Evolutionary conservation across 1,284 basidiomycete genomes (phyloP).

Genomic region (Ganoderma sinense): DNA sequence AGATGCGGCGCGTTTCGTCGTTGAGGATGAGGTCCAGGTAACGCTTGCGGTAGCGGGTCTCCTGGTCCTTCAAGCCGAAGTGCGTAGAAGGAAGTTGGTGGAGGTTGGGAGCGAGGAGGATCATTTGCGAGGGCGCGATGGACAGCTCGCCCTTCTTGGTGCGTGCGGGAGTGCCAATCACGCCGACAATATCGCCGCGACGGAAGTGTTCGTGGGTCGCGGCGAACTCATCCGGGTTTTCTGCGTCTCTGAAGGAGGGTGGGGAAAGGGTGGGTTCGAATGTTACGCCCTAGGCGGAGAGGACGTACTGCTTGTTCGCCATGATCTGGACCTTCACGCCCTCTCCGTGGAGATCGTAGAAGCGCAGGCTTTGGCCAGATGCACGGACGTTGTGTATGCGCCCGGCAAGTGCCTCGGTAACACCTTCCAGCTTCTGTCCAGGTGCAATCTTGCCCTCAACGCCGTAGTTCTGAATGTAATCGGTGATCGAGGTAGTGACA

Average conservation of each 20-base stretch:
- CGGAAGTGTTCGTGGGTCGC: constrained; percentile 88
- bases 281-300: not conserved
- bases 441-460: constrained; percentile 71
- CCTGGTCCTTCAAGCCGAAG: constrained; percentile 95
- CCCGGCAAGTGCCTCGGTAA: constrained; percentile 78
- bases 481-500: constrained; percentile 81
- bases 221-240: constrained; percentile 75
- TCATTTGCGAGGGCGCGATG: constrained; percentile 84
- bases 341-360: constrained; percentile 96
- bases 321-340: constrained; percentile 96
- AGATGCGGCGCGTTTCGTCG: constrained; percentile 89
- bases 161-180: constrained; percentile 88
- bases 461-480: constrained; percentile 84
- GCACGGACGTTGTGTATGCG: constrained; percentile 92
- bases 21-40: constrained; percentile 99
- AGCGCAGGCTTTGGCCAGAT: constrained; percentile 86
- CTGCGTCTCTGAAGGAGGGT: constrained; percentile 63
- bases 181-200: constrained; percentile 96
- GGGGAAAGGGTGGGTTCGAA: not conserved
- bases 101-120: constrained; percentile 94
- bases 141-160: constrained; percentile 98
- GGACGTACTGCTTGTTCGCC: constrained; percentile 85
- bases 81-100: constrained; percentile 94
- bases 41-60: constrained; percentile 97
- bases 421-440: constrained; percentile 64